Conservation (phyloP, 2,329 filamentous ascomycete genomes). For the Exutisphaerella laricina region DNA sequence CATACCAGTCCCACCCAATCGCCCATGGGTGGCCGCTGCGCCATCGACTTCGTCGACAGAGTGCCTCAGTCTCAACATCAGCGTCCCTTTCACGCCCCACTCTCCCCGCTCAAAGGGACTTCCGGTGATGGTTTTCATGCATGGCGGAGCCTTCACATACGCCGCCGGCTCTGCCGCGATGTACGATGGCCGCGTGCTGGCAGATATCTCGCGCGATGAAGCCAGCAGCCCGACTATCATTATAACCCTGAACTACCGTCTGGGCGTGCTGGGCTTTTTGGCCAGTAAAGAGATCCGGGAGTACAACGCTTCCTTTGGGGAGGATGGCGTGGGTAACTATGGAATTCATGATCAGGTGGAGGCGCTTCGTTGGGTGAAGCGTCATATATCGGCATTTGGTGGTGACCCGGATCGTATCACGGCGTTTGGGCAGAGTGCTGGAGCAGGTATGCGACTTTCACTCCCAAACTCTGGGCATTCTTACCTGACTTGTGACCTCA, state of each 20-base stretch:
- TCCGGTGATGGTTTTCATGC: conserved; percentile 48
- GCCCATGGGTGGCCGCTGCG: too few species aligned
- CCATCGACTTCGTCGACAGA: too few species aligned
- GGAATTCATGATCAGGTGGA: conserved; percentile 49
- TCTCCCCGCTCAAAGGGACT: conserved; percentile 34
- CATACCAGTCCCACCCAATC: too few species aligned
- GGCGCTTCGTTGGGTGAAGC: conserved; percentile 45
- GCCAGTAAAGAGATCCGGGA: too few species aligned
- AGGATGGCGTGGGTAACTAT: conserved; percentile 51
- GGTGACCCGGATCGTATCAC: conserved; percentile 45
- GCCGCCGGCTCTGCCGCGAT: conserved; percentile 38
- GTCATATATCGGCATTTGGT: conserved; percentile 45
- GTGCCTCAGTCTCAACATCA: conserved; percentile 48
- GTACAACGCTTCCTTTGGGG: too few species aligned
- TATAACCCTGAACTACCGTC: too few species aligned
- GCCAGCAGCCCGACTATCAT: too few species aligned
- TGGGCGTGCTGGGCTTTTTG: conserved; percentile 54
- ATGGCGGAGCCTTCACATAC: conserved; percentile 53
- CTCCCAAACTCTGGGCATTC: too few species aligned
- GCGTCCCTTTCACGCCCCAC: conserved; percentile 42
- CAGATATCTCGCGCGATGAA: conserved; percentile 54
- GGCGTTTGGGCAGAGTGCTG: conserved; percentile 46
- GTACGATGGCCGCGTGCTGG: conserved; percentile 50
- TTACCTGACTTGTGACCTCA: too few species aligned
- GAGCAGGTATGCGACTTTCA: too few species aligned